Evolutionary conservation across 768 basidiomycete species (phyloP), one percentile per base, ranked within the genome.

Genomic region (Termitomyces sp.): DNA sequence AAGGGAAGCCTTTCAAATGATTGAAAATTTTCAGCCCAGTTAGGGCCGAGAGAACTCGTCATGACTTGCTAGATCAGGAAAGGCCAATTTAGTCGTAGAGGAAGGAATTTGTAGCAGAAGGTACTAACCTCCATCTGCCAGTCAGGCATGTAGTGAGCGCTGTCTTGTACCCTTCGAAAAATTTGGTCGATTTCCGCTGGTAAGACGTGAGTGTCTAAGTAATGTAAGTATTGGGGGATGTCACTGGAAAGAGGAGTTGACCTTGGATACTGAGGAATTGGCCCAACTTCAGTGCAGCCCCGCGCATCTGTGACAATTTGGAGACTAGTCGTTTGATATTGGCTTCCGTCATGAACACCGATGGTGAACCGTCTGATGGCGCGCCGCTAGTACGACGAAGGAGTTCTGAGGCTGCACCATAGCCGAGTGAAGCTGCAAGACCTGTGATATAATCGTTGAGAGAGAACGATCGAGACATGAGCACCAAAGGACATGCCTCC

Each of bases 211-310:
- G 93, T 90, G 70, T 99, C 96, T 98, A 48, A 9, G 7, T 20
- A 20, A 18, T 28, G 22, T 54, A 13, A 16, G 12, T 47, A 33
- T 10, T 46, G 30, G 16, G 4, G 9, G 45, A 26, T 16, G 13
- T 22, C 5, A 16, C 18, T 33, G 26, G 33, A 16, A 53, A 45
- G 36, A 56, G 9, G 42, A 6, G 60, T 70, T 14, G 20, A 80
- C 81, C 94, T 80, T 99, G 97, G 33, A 98, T 98, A 68, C 94
- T 96, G 79, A 98, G 80, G 67, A 98, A 99, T 67, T 98, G 97
- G 0, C 97, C 97, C 2, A 98, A 75, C 72, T 99, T 98, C 59
- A 99, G 77, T 1, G 97, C 97, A 0, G 97, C 97, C 0, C 96
- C 96, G 14, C 95, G 79, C 97, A 99, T 98, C 68, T 88, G 84